A percentile compares a stretch with the other conserved stretches of the same genome.
These are phyloP conservation scores for Uronychia binucleata DNA, from an alignment of 73 alveolate species.

Conservation along the genomic window DNA sequence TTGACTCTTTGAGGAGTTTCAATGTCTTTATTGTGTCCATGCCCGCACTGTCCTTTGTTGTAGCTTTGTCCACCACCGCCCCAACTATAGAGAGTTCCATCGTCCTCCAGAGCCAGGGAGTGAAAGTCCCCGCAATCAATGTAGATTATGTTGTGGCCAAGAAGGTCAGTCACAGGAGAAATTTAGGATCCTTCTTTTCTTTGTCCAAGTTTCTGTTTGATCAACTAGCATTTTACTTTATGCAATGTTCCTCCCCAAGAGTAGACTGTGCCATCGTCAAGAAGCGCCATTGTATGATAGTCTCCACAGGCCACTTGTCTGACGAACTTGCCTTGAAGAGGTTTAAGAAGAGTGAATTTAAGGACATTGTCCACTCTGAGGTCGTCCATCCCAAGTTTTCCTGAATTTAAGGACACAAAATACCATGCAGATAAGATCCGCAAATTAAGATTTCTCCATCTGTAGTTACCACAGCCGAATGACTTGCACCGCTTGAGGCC, in stretches of 20 bases:
- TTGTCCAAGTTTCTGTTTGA: slow-evolving; percentile 84
- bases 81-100: slow-evolving; percentile 95
- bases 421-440: slow-evolving; percentile 93
- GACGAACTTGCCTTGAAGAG: slow-evolving; percentile 67
- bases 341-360: slow-evolving; percentile 68
- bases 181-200: slow-evolving; percentile 54
- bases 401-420: too few species aligned
- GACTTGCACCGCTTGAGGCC: slow-evolving; percentile 91
- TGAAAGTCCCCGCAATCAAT: slow-evolving; percentile 98
- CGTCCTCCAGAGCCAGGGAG: slow-evolving; percentile 91
- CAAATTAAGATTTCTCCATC: slow-evolving; percentile 89
- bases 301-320: slow-evolving; percentile 95
- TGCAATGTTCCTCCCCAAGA: slow-evolving; percentile 97
- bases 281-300: slow-evolving; percentile 91
- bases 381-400: slow-evolving; percentile 90
- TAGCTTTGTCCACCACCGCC: slow-evolving; percentile 98
- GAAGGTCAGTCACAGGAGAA: slow-evolving; percentile 69
- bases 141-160: slow-evolving; percentile 73
- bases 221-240: slow-evolving; percentile 54
- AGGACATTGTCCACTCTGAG: slow-evolving; percentile 59
- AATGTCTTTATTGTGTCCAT: slow-evolving; percentile 86
- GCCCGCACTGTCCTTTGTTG: slow-evolving; percentile 97
- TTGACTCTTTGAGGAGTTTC: slow-evolving; percentile 82
- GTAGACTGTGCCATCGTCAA: slow-evolving; percentile 87
- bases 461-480: slow-evolving; percentile 87